Conservation (phyloP, 208 protist species). For the Leishmania tarentolae region DNA sequence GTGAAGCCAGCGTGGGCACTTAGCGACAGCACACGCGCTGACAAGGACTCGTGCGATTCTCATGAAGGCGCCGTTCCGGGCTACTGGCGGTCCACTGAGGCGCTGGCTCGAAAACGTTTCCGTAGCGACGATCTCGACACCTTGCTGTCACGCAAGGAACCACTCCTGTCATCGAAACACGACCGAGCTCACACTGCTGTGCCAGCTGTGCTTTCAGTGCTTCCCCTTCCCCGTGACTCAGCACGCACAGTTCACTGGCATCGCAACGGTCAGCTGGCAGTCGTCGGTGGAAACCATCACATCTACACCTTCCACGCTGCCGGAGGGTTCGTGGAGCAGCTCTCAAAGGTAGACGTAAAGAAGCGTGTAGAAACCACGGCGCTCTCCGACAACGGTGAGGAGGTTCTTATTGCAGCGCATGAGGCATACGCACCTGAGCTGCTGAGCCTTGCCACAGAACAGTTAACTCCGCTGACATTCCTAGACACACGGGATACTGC, state of each 20-base stretch:
- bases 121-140: constrained; percentile 75
- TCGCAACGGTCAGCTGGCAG: constrained; percentile 73
- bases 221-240: constrained; percentile 72
- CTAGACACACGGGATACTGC: constrained; percentile 68
- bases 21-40: constrained; percentile 33
- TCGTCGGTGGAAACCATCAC: constrained; percentile 79
- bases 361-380: constrained; percentile 53
- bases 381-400: constrained; percentile 69
- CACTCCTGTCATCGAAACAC: constrained; percentile 62
- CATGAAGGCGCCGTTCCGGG: neutral
- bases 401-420: constrained; percentile 65
- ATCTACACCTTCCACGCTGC: constrained; percentile 85
- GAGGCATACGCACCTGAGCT: constrained; percentile 63
- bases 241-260: constrained; percentile 83
- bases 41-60: constrained; percentile 12
- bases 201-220: constrained; percentile 65
- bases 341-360: constrained; percentile 64
- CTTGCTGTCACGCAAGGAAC: constrained; percentile 78
- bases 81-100: constrained; percentile 14
- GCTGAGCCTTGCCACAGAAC: constrained; percentile 64
- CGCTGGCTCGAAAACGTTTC: constrained; percentile 55
- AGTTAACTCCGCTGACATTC: constrained; percentile 65
- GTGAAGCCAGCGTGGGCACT: constrained; percentile 63
- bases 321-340: constrained; percentile 81
- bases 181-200: constrained; percentile 39